phyloP scores from a whole-genome alignment of 208 protist genomes.

The Trypanosoma platydactyli region DNA sequence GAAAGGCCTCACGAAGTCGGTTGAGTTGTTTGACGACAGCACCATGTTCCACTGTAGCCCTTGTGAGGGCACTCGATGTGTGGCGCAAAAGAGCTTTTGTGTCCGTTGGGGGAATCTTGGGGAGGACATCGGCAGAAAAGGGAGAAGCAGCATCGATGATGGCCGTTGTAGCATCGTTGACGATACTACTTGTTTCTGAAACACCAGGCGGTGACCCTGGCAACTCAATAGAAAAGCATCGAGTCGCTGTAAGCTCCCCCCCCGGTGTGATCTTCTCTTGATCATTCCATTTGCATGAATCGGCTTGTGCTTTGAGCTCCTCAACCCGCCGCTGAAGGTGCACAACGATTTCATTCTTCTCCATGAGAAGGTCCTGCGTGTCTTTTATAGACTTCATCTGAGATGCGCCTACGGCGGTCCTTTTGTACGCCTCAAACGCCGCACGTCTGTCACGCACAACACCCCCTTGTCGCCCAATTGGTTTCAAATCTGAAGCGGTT shows the following conservation, averaged over 20 bases:
- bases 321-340: constrained; percentile 33
- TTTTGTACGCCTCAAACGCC: constrained; percentile 76
- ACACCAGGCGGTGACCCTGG: not conserved
- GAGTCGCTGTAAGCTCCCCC: not conserved
- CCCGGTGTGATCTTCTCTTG: not conserved
- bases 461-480: constrained; percentile 2
- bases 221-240: not conserved
- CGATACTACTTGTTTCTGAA: not conserved
- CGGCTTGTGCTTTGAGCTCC: constrained; percentile 14
- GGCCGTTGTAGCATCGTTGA: not conserved
- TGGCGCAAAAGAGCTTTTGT: constrained; percentile 35
- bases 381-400: constrained; percentile 33
- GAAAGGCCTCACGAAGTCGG: constrained; percentile 37
- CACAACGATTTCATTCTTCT: constrained; percentile 30
- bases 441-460: constrained; percentile 26
- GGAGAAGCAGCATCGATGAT: not conserved
- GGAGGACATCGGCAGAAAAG: not conserved
- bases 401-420: constrained; percentile 22
- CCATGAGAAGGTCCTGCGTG: constrained; percentile 26
- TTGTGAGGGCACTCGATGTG: constrained; percentile 28
- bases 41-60: constrained; percentile 31
- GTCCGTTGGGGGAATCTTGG: constrained; percentile 22
- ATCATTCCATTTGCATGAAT: not conserved
- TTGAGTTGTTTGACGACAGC: constrained; percentile 33
- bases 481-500: not conserved